Conservation (phyloP, 257 asterid species). For the Ligustrum vulgare region DNA sequence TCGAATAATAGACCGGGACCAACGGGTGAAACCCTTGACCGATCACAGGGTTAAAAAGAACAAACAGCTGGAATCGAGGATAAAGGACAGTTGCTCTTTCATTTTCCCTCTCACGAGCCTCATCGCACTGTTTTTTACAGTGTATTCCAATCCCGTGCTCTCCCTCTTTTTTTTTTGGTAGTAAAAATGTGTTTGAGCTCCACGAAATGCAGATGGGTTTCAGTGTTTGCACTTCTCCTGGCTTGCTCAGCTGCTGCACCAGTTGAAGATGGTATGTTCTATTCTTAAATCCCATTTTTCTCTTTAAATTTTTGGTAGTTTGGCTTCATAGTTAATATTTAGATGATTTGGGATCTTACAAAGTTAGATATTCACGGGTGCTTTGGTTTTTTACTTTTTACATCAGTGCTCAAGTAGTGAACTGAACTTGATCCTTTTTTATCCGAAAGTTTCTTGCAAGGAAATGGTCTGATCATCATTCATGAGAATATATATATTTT, state of each 20-base stretch:
- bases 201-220: slow-evolving; percentile 24
- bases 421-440: not conserved
- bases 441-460: not conserved
- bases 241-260: slow-evolving; percentile 31
- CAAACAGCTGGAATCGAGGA: not conserved
- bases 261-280: slow-evolving; percentile 41
- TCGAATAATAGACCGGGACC: not conserved
- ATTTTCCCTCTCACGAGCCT: not conserved
- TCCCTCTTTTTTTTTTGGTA: slow-evolving; percentile 19
- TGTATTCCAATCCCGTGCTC: slow-evolving; percentile 12
- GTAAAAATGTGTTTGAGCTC: slow-evolving; percentile 35
- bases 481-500: not conserved
- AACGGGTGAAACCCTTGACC: not conserved
- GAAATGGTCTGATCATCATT: not conserved
- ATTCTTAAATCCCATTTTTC: not conserved
- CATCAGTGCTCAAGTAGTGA: not conserved
- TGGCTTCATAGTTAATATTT: not conserved
- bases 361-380: not conserved
- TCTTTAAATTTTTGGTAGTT: not conserved
- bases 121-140: not conserved
- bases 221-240: slow-evolving; percentile 21
- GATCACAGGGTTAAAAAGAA: not conserved
- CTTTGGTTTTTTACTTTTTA: not conserved
- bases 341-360: not conserved
- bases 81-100: not conserved